Evolutionary conservation across 2,329 filamentous ascomycete species (phyloP).

Genomic region (Penicillium olsonii): DNA sequence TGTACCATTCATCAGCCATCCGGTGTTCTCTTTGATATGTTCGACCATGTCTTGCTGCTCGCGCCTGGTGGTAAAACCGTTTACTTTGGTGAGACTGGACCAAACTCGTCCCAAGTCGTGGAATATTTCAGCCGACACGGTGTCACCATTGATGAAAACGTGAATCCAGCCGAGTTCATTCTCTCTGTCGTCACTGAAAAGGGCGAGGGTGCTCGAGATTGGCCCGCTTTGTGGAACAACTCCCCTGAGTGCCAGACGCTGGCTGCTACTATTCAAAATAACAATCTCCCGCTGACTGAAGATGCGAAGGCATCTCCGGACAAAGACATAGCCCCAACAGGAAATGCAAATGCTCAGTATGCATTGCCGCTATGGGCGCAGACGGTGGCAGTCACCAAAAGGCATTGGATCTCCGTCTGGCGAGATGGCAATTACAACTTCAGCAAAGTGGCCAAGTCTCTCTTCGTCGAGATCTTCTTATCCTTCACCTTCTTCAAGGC

Average conservation of each 20-base stretch:
- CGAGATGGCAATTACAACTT: neutral
- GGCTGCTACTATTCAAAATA: neutral
- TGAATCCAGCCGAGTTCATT: constrained; percentile 70
- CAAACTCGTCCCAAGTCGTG: constrained; percentile 56
- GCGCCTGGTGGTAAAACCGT: constrained; percentile 64
- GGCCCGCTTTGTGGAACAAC: neutral
- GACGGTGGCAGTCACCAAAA: too few relatives aligned
- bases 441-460: neutral
- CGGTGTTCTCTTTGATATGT: constrained; percentile 85
- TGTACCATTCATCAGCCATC: constrained; percentile 95
- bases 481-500: neutral
- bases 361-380: too few relatives aligned
- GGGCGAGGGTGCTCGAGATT: neutral
- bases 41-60: constrained; percentile 63
- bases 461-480: neutral
- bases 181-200: constrained; percentile 48
- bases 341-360: too few relatives aligned
- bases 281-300: neutral
- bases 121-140: constrained; percentile 65
- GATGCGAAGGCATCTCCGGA: too few relatives aligned
- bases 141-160: constrained; percentile 57
- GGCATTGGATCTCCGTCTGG: neutral
- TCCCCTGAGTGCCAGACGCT: too few relatives aligned
- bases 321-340: too few relatives aligned
- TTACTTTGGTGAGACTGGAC: constrained; percentile 66